Conservation (phyloP, 108 stramenopile genomes). For the Cyclotella atomus region DNA sequence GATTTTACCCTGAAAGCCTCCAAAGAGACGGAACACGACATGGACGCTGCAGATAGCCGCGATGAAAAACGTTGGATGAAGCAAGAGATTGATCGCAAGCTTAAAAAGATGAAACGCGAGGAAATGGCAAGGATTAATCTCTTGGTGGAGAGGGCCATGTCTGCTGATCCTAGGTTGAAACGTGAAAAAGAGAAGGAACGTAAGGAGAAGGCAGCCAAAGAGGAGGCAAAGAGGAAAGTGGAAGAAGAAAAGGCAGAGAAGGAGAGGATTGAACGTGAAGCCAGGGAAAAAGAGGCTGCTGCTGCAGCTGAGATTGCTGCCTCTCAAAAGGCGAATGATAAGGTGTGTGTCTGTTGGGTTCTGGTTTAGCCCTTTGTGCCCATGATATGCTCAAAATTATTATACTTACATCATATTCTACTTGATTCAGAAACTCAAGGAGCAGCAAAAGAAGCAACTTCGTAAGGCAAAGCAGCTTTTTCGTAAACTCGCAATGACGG, state of each 20-base stretch:
- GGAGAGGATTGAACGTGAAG: conserved; percentile 56
- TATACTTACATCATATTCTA: neutral
- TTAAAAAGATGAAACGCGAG: conserved; percentile 92
- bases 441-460: conserved; percentile 83
- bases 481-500: conserved; percentile 53
- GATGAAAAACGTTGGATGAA: conserved; percentile 98
- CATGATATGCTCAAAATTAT: neutral
- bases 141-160: conserved; percentile 95
- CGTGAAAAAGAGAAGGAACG: conserved; percentile 61
- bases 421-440: conserved; percentile 51
- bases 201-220: conserved; percentile 61
- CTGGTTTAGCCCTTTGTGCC: neutral
- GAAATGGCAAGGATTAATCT: conserved; percentile 90
- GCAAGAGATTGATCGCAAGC: conserved; percentile 93
- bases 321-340: conserved; percentile 47
- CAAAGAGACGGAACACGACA: conserved; percentile 83
- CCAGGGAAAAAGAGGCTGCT: conserved; percentile 42
- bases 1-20: conserved; percentile 90
- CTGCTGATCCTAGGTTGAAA: conserved; percentile 89
- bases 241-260: conserved; percentile 59
- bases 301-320: conserved; percentile 47
- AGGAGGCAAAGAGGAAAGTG: conserved; percentile 46
- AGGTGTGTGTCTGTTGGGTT: conserved; percentile 19
- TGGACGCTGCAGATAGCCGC: conserved; percentile 89
- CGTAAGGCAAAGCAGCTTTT: conserved; percentile 79